Percentiles rank a stretch among this genome's conserved stretches.
phyloP scores from a whole-genome alignment of 2,329 filamentous ascomycete species.

The Penicillium fuscoglaucum region DNA sequence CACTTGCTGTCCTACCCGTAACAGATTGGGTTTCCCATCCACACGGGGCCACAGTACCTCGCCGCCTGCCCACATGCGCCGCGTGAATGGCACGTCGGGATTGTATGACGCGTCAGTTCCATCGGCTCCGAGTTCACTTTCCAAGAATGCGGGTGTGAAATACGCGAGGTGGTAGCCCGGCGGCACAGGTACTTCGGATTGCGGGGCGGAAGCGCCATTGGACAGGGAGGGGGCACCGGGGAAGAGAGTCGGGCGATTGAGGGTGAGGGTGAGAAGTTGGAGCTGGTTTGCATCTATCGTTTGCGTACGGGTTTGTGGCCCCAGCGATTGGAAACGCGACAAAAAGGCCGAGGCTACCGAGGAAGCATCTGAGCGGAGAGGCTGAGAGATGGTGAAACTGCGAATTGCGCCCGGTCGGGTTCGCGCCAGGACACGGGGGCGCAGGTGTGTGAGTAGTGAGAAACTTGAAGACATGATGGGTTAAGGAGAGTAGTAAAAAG shows the following conservation, averaged over 20 bases:
- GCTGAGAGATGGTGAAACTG: conserved; percentile 9
- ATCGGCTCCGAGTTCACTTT: conserved; percentile 57
- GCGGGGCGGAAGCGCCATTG: conserved; percentile 36
- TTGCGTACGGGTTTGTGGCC: conserved; percentile 51
- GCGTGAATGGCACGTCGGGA: conserved; percentile 59
- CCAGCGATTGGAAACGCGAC: conserved; percentile 43
- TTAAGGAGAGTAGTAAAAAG: not conserved
- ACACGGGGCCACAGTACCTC: conserved; percentile 54
- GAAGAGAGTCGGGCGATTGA: conserved; percentile 52
- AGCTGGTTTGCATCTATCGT: conserved; percentile 63
- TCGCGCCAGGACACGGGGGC: not conserved
- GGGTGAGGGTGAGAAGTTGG: conserved; percentile 60
- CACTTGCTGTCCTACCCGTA: conserved; percentile 58
- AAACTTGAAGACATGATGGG: not conserved
- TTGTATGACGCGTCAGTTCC: conserved; percentile 64
- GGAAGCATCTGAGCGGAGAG: conserved; percentile 25
- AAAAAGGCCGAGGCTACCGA: conserved; percentile 45
- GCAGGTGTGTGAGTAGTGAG: not conserved
- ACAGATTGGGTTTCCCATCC: conserved; percentile 36
- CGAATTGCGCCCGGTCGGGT: conserved; percentile 2
- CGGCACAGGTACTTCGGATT: conserved; percentile 53
- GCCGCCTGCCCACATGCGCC: conserved; percentile 69
- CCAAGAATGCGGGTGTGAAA: conserved; percentile 60
- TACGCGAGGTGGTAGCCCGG: conserved; percentile 64
- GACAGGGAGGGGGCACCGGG: conserved; percentile 43